Evolutionary conservation across 2,329 filamentous ascomycete genomes (phyloP).

Genomic region (Calonectria henricotiae): DNA sequence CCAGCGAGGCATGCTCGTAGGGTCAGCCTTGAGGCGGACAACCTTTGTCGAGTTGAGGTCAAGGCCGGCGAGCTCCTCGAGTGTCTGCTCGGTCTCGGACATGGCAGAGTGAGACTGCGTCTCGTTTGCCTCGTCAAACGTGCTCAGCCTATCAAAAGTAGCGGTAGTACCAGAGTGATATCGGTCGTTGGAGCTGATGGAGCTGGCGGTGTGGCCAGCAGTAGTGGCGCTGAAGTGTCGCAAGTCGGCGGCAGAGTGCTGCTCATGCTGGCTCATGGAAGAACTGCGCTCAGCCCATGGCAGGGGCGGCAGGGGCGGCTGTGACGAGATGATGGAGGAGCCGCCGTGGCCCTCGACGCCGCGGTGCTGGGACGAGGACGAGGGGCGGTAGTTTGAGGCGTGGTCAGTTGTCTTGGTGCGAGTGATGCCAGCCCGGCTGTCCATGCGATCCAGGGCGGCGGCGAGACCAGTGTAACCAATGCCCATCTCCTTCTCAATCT

Average conservation of each 20-base stretch:
- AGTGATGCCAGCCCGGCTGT: constrained; percentile 48
- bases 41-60: constrained; percentile 62
- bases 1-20: constrained; percentile 68
- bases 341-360: constrained; percentile 44
- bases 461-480: constrained; percentile 79
- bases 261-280: constrained; percentile 42
- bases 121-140: constrained; percentile 55
- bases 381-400: constrained; percentile 48
- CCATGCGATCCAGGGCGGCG: constrained; percentile 71
- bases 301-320: constrained; percentile 50
- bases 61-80: constrained; percentile 57
- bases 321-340: constrained; percentile 29
- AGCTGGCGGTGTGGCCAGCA: constrained; percentile 51
- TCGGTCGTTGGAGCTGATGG: constrained; percentile 54
- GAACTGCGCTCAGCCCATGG: constrained; percentile 50
- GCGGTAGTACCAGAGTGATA: constrained; percentile 50
- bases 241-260: constrained; percentile 35
- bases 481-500: constrained; percentile 73
- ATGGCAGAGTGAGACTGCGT: constrained; percentile 48
- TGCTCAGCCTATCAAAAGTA: constrained; percentile 52
- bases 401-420: constrained; percentile 43
- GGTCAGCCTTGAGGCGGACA: constrained; percentile 68
- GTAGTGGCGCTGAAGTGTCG: constrained; percentile 37
- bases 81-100: constrained; percentile 50
- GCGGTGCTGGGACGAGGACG: constrained; percentile 48